phyloP scores from a whole-genome alignment of 1,139 yeast species.

The Debaryomyces sp. region DNA sequence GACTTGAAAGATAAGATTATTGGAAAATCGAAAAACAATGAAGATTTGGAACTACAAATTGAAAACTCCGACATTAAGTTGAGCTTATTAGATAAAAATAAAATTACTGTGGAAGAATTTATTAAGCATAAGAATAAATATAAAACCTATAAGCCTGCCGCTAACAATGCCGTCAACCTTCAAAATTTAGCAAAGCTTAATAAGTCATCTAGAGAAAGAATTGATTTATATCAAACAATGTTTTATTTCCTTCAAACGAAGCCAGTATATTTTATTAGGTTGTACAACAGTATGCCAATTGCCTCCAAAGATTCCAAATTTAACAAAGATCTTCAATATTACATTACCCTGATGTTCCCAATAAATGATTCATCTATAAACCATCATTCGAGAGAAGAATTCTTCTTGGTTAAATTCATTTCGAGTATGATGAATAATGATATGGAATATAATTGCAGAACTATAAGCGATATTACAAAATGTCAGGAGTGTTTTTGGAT shows the following conservation, averaged over 20 bases:
- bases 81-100: conserved; percentile 75
- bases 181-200: conserved; percentile 36
- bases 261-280: conserved; percentile 68
- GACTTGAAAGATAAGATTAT: conserved; percentile 68
- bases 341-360: conserved; percentile 54
- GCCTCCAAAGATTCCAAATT: conserved; percentile 22
- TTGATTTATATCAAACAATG: conserved; percentile 72
- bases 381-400: conserved; percentile 69
- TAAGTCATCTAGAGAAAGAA: conserved; percentile 41
- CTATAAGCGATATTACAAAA: conserved; percentile 39
- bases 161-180: conserved; percentile 16
- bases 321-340: conserved; percentile 42
- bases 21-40: conserved; percentile 64
- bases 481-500: conserved; percentile 46
- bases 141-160: conserved; percentile 23
- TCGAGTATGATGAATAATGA: conserved; percentile 54
- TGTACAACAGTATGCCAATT: conserved; percentile 35
- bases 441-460: conserved; percentile 27
- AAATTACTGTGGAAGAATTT: conserved; percentile 77
- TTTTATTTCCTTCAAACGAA: conserved; percentile 86
- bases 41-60: conserved; percentile 69
- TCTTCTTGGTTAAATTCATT: conserved; percentile 64
- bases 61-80: conserved; percentile 83
- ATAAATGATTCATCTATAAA: conserved; percentile 31
- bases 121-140: conserved; percentile 54